Evolutionary conservation across 2,329 filamentous ascomycete genomes (phyloP).

Genomic region (Zalaria sp.): DNA sequence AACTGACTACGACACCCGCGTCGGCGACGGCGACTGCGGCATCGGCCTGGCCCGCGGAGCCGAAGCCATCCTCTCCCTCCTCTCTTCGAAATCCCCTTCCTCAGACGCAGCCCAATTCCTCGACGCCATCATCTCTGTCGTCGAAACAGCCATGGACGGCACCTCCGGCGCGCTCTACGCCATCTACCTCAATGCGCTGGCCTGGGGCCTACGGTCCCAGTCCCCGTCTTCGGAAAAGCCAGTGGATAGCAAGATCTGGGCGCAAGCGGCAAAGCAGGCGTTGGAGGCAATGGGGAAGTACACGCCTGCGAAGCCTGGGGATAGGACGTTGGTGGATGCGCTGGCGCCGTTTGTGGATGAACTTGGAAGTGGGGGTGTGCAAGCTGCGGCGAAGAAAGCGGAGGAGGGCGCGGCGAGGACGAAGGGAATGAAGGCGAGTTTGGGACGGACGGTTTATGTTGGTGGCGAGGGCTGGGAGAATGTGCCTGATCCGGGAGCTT

Average conservation of each 20-base stretch:
- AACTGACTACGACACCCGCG: slow-evolving; percentile 61
- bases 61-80: slow-evolving; percentile 41
- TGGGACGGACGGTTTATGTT: slow-evolving; percentile 74
- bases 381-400: slow-evolving; percentile 62
- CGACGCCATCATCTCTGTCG: slow-evolving; percentile 45
- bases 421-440: slow-evolving; percentile 79
- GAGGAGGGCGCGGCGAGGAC: slow-evolving; percentile 66
- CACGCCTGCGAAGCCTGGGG: slow-evolving; percentile 78
- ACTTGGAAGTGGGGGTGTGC: slow-evolving; percentile 52
- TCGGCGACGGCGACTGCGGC: slow-evolving; percentile 84
- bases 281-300: slow-evolving; percentile 62
- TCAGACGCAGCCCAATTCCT: slow-evolving; percentile 45
- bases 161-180: slow-evolving; percentile 67
- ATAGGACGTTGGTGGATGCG: slow-evolving; percentile 82
- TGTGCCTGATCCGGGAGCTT: slow-evolving; percentile 59
- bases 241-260: slow-evolving; percentile 38
- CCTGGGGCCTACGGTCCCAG: slow-evolving; percentile 49
- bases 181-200: slow-evolving; percentile 81
- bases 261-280: slow-evolving; percentile 56
- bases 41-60: slow-evolving; percentile 75
- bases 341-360: slow-evolving; percentile 73
- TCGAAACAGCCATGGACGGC: slow-evolving; percentile 60
- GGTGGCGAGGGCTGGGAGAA: slow-evolving; percentile 60
- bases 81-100: slow-evolving; percentile 30
- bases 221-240: slow-evolving; percentile 21